Base-by-base conservation (phyloP, 495 filamentous ascomycete genomes). In the Trichoderma erinaceum region DNA sequence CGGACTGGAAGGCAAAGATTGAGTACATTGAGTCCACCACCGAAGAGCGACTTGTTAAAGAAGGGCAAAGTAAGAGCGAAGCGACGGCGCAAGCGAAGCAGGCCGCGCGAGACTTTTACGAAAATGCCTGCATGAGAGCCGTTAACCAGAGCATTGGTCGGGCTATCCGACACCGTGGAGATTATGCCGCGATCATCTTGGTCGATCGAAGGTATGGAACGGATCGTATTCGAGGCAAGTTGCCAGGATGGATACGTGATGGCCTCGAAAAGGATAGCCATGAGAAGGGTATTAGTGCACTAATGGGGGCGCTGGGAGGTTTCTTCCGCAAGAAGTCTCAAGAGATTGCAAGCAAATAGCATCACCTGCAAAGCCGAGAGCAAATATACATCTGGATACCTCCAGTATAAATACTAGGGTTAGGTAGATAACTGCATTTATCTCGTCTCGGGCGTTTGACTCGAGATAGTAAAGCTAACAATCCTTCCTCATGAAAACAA, bases 91-190 rank as follows among this genome's bases (percentile, higher is more conserved):
- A 46, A 72, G 85, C 86, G 27, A 93, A 89, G 72, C 87, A 87
- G 65, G 90, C 88, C 1, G 87, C 87, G 2, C 80, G 88, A 43
- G 91, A 94, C 46, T 96, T 94, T 75, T 97, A 96, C 74, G 93
- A 97, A 76, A 98, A 98, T 73, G 87, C 91, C 2, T 96, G 92
- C 77, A 97, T 99, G 92, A 83, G 95, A 52, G 92, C 94, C 16
- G 96, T 99, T 50, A 99, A 99, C 75, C 95, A 99, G 80, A 92
- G 90, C 72, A 92, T 99, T 70, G 95, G 95, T 4, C 83, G 95
- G 69, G 95, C 93, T 1, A 97, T 99, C 70, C 81, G 95, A 44
- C 95, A 99, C 77, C 85, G 83, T 16, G 84, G 84, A 46, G 95
- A 99, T 71, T 97, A 96, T 78, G 96, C 96, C 1, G 87, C 89